Percentiles rank a stretch among this genome's conserved stretches.
Conservation (phyloP, 202 grass and related monocot genomes). For the Panicum hallii region DNA sequence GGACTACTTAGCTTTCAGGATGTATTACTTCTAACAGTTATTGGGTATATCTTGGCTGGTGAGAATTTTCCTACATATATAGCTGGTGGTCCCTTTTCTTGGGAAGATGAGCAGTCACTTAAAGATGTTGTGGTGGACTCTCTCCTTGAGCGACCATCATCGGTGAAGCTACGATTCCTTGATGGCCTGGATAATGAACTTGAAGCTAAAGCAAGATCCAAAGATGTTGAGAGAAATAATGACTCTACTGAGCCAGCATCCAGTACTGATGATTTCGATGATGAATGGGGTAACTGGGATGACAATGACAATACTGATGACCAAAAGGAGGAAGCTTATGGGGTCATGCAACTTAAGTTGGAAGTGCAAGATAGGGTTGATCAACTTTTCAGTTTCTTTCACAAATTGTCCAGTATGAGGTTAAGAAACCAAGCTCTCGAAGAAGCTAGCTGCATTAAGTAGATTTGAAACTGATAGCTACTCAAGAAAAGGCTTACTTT, state of each 20-base stretch:
- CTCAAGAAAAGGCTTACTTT: slow-evolving; percentile 83
- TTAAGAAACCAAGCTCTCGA: slow-evolving; percentile 70
- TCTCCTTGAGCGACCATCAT: slow-evolving; percentile 78
- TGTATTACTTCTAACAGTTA: slow-evolving; percentile 81
- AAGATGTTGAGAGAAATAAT: slow-evolving; percentile 51
- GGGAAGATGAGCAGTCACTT: slow-evolving; percentile 94
- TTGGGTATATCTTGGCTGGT: slow-evolving; percentile 92
- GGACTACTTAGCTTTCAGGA: slow-evolving; percentile 88
- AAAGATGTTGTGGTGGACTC: slow-evolving; percentile 95
- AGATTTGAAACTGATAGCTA: slow-evolving; percentile 78
- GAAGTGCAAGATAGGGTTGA: slow-evolving; percentile 91
- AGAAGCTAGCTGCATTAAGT: slow-evolving; percentile 74
- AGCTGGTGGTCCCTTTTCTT: slow-evolving; percentile 86
- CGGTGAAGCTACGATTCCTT: slow-evolving; percentile 75
- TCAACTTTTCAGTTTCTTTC: slow-evolving; percentile 87
- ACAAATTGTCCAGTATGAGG: slow-evolving; percentile 87
- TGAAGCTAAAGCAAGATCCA: slow-evolving; percentile 64
- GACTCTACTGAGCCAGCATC: slow-evolving; percentile 52
- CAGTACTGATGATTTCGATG: slow-evolving; percentile 86
- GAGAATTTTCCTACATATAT: slow-evolving; percentile 90
- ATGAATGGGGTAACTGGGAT: slow-evolving; percentile 93
- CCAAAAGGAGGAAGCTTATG: slow-evolving; percentile 70
- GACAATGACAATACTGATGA: too few species aligned
- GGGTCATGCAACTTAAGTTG: slow-evolving; percentile 86
- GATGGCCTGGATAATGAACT: slow-evolving; percentile 76